These are phyloP conservation scores for Lipomyces yamanashiensis DNA, from an alignment of 805 yeast species.

Conservation along the genomic window DNA sequence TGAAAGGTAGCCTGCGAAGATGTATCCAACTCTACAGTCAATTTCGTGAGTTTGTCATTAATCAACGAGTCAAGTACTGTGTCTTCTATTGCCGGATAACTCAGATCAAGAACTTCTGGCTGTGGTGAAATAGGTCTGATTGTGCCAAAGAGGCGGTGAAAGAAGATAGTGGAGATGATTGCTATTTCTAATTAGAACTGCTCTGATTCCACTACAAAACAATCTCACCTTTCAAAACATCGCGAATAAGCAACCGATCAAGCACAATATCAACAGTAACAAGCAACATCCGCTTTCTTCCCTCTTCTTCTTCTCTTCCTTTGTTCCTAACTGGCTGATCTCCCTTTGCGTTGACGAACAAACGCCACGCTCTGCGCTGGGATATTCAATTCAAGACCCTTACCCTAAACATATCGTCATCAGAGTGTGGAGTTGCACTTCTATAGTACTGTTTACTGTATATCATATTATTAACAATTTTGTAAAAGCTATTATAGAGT, in stretches of 20 bases:
- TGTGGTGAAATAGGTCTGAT: slow-evolving; percentile 54
- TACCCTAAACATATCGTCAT: too few species aligned
- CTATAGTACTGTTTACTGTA: too few species aligned
- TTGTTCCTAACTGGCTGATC: too few species aligned
- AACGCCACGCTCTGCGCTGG: too few species aligned
- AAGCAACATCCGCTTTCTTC: slow-evolving; percentile 15
- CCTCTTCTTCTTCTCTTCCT: too few species aligned
- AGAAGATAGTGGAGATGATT: slow-evolving; percentile 67
- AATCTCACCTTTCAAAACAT: slow-evolving; percentile 27
- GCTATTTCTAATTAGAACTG: slow-evolving; percentile 45
- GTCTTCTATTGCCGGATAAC: slow-evolving; percentile 58
- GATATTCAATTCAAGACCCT: too few species aligned
- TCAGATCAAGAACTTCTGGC: slow-evolving; percentile 59
- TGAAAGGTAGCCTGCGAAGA: slow-evolving; percentile 23
- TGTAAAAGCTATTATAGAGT: too few species aligned
- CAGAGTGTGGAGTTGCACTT: too few species aligned
- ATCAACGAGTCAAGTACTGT: slow-evolving; percentile 56
- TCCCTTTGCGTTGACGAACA: too few species aligned
- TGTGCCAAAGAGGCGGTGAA: slow-evolving; percentile 70
- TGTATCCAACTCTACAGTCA: slow-evolving; percentile 40
- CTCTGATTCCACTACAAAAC: background rate
- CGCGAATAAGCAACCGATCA: slow-evolving; percentile 28
- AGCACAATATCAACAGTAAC: slow-evolving; percentile 29
- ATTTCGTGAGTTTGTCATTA: slow-evolving; percentile 45
- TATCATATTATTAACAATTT: too few species aligned